Percentiles rank a stretch among this genome's conserved stretches.
phyloP scores from a whole-genome alignment of 352 stramenopile species.

The Pythium folliculosum region DNA sequence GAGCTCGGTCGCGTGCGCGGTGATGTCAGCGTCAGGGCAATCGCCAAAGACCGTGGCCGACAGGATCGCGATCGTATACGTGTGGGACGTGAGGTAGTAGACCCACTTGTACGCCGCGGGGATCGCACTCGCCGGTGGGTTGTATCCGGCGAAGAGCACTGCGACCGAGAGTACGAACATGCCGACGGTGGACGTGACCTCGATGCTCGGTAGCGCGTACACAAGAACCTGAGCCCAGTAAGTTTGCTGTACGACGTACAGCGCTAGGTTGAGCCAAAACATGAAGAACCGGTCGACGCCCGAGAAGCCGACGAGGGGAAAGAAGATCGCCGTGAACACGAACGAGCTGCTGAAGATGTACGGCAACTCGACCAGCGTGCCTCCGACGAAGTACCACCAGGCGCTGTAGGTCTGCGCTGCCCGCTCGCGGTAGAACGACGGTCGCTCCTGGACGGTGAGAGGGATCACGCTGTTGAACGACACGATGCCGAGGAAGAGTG shows the following conservation, averaged over 20 bases:
- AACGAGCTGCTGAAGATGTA: constrained; percentile 42
- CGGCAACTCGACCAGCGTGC: constrained; percentile 73
- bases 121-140: constrained; percentile 37
- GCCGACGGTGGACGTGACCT: constrained; percentile 42
- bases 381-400: constrained; percentile 51
- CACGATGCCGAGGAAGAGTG: constrained; percentile 81
- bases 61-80: constrained; percentile 44
- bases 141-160: constrained; percentile 59
- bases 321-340: constrained; percentile 68
- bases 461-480: constrained; percentile 70
- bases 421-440: constrained; percentile 85
- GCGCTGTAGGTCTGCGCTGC: constrained; percentile 77
- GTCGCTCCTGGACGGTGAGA: constrained; percentile 74
- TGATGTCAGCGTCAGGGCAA: constrained; percentile 21
- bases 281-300: constrained; percentile 45
- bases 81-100: constrained; percentile 42
- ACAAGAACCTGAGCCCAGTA: constrained; percentile 82
- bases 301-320: constrained; percentile 60
- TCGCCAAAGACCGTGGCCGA: constrained; percentile 42
- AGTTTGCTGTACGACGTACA: constrained; percentile 62
- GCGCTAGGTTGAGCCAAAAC: constrained; percentile 59
- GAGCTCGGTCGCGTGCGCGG: constrained; percentile 18
- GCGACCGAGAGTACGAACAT: constrained; percentile 51
- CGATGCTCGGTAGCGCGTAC: constrained; percentile 43
- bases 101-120: constrained; percentile 36